Evolutionary conservation across 441 rosid species (phyloP).

Genomic region (Populus hybrid): DNA sequence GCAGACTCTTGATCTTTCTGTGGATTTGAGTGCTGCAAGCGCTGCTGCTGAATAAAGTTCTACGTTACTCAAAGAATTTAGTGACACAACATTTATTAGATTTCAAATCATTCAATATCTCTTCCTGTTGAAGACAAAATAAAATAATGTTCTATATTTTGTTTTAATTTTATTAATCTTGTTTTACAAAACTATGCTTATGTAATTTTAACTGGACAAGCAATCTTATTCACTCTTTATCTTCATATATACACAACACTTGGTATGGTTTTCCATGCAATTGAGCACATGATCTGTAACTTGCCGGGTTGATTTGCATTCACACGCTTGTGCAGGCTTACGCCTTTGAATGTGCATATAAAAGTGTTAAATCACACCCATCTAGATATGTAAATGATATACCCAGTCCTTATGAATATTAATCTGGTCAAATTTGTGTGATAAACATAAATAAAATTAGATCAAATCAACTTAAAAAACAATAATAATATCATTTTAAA

Average conservation of each 20-base stretch:
- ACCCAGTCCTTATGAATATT: no score
- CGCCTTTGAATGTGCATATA: no score
- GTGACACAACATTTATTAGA: background rate
- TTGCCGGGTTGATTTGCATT: background rate
- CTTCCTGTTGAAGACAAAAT: background rate
- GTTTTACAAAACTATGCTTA: background rate
- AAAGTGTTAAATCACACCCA: no score
- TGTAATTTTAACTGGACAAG: background rate
- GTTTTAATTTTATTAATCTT: no score
- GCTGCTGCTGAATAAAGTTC: slow-evolving; percentile 30
- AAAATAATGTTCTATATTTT: background rate
- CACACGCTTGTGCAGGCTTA: background rate
- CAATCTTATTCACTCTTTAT: background rate
- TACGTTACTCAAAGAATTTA: background rate
- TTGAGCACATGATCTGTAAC: background rate
- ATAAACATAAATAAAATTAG: no score
- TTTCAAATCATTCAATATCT: background rate
- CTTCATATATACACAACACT: no score
- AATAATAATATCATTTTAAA: no score
- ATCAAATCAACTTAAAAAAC: no score
- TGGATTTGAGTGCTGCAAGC: slow-evolving; percentile 88
- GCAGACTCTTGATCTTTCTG: slow-evolving; percentile 78
- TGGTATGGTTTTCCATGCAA: background rate
- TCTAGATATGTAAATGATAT: no score
- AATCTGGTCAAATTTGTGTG: no score